Conservation (phyloP, 768 basidiomycete genomes). For the Trametopsis cervina region DNA sequence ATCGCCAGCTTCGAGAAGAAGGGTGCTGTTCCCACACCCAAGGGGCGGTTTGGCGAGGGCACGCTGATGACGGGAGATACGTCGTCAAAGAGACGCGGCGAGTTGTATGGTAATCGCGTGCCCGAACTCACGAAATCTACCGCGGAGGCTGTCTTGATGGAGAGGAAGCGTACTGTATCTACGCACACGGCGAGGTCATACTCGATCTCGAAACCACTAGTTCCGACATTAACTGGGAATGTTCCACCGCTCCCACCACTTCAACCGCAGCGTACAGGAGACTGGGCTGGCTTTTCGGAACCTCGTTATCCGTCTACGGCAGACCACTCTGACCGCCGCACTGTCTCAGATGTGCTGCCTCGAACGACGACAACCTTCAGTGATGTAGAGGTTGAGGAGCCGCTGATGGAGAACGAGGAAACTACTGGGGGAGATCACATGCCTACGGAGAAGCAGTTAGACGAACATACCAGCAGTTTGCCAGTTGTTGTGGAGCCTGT, state of each 20-base stretch:
- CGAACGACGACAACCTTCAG: not conserved
- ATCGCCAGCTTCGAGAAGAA: conserved; percentile 78
- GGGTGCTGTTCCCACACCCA: conserved; percentile 69
- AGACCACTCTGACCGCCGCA: conserved; percentile 4
- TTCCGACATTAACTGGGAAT: not conserved
- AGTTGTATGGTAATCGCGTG: conserved; percentile 72
- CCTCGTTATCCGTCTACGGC: not conserved
- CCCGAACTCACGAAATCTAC: conserved; percentile 27
- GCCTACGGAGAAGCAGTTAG: not conserved
- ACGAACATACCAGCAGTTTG: not conserved
- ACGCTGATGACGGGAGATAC: conserved; percentile 47
- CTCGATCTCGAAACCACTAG: conserved; percentile 1
- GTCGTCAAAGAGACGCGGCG: conserved; percentile 46
- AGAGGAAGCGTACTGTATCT: conserved; percentile 12
- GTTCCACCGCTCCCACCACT: not conserved
- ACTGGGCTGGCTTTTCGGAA: not conserved
- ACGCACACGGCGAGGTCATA: conserved; percentile 1
- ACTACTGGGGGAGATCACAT: not conserved
- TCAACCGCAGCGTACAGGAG: not conserved
- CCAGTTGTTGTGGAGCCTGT: not conserved
- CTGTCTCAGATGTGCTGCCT: conserved; percentile 15
- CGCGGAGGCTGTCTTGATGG: conserved; percentile 6
- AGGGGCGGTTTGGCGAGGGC: conserved; percentile 66
- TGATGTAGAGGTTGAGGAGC: conserved; percentile 1
- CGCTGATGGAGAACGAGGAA: not conserved